phyloP scores from a whole-genome alignment of 331 rosid genomes.

The Stylosanthes scabra region DNA sequence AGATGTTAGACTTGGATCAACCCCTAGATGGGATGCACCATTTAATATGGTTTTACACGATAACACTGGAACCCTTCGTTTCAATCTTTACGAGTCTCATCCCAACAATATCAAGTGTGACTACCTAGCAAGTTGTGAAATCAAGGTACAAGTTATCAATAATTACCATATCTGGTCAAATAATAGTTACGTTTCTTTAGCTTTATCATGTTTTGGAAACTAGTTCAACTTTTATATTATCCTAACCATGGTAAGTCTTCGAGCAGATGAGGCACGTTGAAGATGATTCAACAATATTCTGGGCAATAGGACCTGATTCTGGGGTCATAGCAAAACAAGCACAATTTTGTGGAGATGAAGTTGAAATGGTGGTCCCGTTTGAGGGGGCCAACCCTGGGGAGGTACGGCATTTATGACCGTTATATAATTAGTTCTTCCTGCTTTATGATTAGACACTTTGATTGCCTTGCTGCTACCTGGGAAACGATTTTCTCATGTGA shows the following conservation, averaged over 20 bases:
- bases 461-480: not conserved
- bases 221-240: constrained; percentile 5
- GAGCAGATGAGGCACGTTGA: constrained; percentile 83
- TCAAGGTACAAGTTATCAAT: constrained; percentile 67
- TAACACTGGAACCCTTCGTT: constrained; percentile 71
- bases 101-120: constrained; percentile 81
- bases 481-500: not conserved
- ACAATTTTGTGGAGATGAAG: constrained; percentile 72
- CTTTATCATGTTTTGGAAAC: not conserved
- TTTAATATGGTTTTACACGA: constrained; percentile 97
- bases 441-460: not conserved
- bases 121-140: constrained; percentile 85
- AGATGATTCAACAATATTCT: constrained; percentile 90
- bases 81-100: constrained; percentile 72
- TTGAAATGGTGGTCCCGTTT: constrained; percentile 94
- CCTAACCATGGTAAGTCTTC: constrained; percentile 34
- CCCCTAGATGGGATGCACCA: constrained; percentile 87
- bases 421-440: constrained; percentile 3
- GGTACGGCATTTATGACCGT: constrained; percentile 55
- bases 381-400: constrained; percentile 79
- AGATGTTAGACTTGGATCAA: constrained; percentile 67
- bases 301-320: constrained; percentile 92
- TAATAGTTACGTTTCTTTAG: not conserved
- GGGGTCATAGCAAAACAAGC: constrained; percentile 82
- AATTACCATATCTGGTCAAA: constrained; percentile 7